These are phyloP conservation scores for Exophiala sp. DNA, from an alignment of 2,329 filamentous ascomycete genomes.

Conservation along the genomic window DNA sequence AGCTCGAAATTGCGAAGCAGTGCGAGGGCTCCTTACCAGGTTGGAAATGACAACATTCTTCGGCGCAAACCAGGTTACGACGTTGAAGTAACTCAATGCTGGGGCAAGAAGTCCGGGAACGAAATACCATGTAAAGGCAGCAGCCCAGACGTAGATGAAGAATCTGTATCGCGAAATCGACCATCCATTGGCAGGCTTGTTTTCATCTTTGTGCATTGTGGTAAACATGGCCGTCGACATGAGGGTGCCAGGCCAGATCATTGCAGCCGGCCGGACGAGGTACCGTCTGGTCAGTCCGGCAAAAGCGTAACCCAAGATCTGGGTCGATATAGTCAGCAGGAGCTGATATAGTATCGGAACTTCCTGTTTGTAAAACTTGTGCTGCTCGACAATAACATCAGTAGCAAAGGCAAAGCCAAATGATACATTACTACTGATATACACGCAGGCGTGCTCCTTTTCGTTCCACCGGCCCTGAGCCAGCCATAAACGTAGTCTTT, in stretches of 20 bases:
- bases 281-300: constrained; percentile 75
- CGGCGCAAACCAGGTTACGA: constrained; percentile 81
- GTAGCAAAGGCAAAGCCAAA: constrained; percentile 87
- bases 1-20: background rate
- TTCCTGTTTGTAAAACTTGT: constrained; percentile 79
- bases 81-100: constrained; percentile 80
- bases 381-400: constrained; percentile 82
- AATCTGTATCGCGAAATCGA: constrained; percentile 75
- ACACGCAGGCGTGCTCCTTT: constrained; percentile 83
- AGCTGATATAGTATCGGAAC: constrained; percentile 71
- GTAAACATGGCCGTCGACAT: constrained; percentile 88
- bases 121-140: constrained; percentile 76
- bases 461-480: constrained; percentile 79
- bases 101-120: constrained; percentile 76
- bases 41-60: constrained; percentile 82
- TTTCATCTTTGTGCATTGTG: constrained; percentile 77
- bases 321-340: constrained; percentile 75
- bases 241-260: constrained; percentile 86
- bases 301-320: constrained; percentile 80
- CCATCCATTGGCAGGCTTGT: constrained; percentile 76
- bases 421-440: constrained; percentile 83
- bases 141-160: constrained; percentile 67
- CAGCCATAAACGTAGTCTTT: constrained; percentile 62
- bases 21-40: constrained; percentile 36
- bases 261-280: constrained; percentile 75